A percentile compares a stretch with the other conserved stretches of the same genome.
Conservation (phyloP, 2,329 filamentous ascomycete genomes). For the Aspergillus puulaauensis region DNA sequence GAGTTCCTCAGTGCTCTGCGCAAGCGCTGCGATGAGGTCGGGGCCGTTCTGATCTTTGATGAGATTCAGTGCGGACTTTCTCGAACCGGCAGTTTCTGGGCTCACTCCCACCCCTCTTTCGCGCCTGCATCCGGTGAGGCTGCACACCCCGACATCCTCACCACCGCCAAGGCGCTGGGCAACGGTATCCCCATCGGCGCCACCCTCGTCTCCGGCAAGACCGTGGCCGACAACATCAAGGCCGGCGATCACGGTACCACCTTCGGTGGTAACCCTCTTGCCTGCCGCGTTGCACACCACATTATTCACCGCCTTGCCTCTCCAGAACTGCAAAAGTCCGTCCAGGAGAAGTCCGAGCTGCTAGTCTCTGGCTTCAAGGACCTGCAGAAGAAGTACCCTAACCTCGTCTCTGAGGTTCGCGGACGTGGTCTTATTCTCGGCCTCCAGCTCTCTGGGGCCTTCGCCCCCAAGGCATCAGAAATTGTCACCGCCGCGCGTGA, state of each 20-base stretch:
- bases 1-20: constrained; percentile 86
- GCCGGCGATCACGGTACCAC: constrained; percentile 89
- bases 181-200: constrained; percentile 96
- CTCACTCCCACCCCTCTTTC: constrained; percentile 70
- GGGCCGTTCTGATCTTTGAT: constrained; percentile 87
- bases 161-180: constrained; percentile 91
- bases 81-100: constrained; percentile 88
- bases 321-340: constrained; percentile 65
- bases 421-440: constrained; percentile 85
- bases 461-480: constrained; percentile 49
- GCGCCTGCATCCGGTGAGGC: constrained; percentile 49
- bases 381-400: constrained; percentile 63
- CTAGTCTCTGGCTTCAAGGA: constrained; percentile 60
- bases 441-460: constrained; percentile 73
- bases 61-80: constrained; percentile 95
- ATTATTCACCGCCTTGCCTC: constrained; percentile 76
- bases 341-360: constrained; percentile 64
- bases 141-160: constrained; percentile 90
- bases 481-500: constrained; percentile 86
- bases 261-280: constrained; percentile 89
- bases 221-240: constrained; percentile 67
- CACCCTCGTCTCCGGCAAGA: constrained; percentile 62
- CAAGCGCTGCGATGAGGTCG: constrained; percentile 78
- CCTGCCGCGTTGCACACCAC: constrained; percentile 79
- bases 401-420: constrained; percentile 73